Evolutionary conservation across 2,329 filamentous ascomycete genomes (phyloP), one percentile per base, ranked within the genome.

Genomic region (Alternaria arbusti): DNA sequence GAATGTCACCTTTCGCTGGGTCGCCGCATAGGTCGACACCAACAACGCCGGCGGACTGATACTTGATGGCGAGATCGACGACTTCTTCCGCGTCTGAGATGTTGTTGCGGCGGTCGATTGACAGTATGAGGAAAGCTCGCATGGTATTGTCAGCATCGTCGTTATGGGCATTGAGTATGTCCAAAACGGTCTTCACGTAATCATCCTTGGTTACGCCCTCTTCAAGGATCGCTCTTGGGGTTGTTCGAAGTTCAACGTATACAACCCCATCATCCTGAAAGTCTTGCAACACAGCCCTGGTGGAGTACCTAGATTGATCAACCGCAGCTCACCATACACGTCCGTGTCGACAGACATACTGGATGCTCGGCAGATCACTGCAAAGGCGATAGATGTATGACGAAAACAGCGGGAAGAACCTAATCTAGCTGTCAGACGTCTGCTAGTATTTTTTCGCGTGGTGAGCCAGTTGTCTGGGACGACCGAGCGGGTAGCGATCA

Each of bases 11-110:
- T 66, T 83, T 84, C 0, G 85, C 82, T 2, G 92, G 92, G 73
- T 96, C 89, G 17, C 93, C 93, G 78, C 92, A 95, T 20, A 96
- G 86, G 74, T 96, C 93, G 22, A 96, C 79, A 13, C 89, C 92
- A 1, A 95, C 90, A 5, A 95, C 86, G 17, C 88, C 87, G 5
- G 79, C 74, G 40, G 71, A 67, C 13, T 79, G 80, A 74, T 89
- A 87, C 61, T 82, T 81, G 50, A 86, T 77, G 1, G 91, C 91
- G 1, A 96, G 84, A 17, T 85, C 80, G 23, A 94, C 84, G 4
- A 90, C 86, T 63, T 89, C 83, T n/a, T 82, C 72, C 0, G 92
- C 92, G 66, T 91, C 87, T 1, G 80, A 74, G 9, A 83, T 70
- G 9, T 86, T 83, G 68, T 87, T 88, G 20, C 89, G 86, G 17